Conservation (phyloP, 1,284 basidiomycete species). For the Spongispora temasekensis region DNA sequence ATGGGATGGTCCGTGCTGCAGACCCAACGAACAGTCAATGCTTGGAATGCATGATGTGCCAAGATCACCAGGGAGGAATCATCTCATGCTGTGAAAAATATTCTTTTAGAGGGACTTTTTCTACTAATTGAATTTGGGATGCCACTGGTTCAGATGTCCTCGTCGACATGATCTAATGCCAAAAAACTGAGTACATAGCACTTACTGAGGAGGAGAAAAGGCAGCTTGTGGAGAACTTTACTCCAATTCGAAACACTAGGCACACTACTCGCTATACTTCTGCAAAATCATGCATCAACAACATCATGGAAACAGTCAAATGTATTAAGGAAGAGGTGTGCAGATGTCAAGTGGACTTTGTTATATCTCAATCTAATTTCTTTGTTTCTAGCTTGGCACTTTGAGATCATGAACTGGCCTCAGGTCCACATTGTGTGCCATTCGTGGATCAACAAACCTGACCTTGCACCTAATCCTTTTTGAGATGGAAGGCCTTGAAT, state of each 20-base stretch:
- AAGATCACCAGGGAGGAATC: conserved; percentile 1
- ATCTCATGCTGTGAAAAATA: background rate
- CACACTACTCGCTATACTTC: background rate
- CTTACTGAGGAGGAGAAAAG: too few species aligned
- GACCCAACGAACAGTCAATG: background rate
- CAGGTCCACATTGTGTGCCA: conserved; percentile 3
- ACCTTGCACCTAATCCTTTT: too few species aligned
- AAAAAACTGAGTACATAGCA: background rate
- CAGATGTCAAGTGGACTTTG: background rate
- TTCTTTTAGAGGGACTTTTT: background rate
- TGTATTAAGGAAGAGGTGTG: background rate
- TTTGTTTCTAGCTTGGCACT: conserved; percentile 1
- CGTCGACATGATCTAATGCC: background rate
- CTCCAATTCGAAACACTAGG: background rate
- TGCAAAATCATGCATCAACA: conserved; percentile 2
- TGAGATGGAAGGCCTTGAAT: conserved; percentile 4
- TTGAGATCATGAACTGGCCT: conserved; percentile 6
- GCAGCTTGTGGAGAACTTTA: background rate
- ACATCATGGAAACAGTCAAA: conserved; percentile 6
- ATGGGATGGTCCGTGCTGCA: background rate
- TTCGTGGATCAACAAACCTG: conserved; percentile 4
- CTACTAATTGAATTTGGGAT: background rate
- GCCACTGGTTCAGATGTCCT: background rate
- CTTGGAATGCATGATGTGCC: conserved; percentile 9
- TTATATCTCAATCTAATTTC: background rate